Evolutionary conservation across 768 basidiomycete species (phyloP), one percentile per base, ranked within the genome.

Genomic region (Trametes cinnabarina): DNA sequence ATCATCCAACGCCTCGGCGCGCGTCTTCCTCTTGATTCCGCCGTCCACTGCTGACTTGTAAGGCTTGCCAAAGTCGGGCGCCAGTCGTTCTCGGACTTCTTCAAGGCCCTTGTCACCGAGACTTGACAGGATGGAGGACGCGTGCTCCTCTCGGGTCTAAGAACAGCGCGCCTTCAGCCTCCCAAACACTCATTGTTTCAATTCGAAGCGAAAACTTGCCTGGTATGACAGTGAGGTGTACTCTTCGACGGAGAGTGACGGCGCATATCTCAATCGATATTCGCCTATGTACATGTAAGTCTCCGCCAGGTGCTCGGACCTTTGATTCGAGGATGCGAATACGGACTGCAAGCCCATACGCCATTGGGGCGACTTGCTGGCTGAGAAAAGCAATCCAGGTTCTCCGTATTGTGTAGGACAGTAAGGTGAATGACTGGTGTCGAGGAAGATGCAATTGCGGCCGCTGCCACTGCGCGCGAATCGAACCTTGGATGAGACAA

Each of bases 391-490:
- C 34, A 55, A 35, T 15, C 53, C 53, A 0, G 53, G 44, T 3
- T 9, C 4, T 6, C 53, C 46, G 4, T 34, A n/a, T 0, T 30
- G 19, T 5, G 20, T 20, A 1, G 53, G 53, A 0, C 39, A 22
- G 34, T 22, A 23, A 17, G 53, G 53, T 19, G 46, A 47, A 17
- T 32, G 22, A 0, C 17, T 11, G 6, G 26, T 6, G 4, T 15
- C 7, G 15, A 44, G 53, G 44, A 47, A 55, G 25, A 55, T 43
- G 23, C 39, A 47, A n/a, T 47, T n/a, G 35, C 53, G 53, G 23
- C 30, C 22, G 6, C 26, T 26, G n/a, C n/a, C 15, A 3, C 20
- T 17, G 1, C 15, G 34, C 14, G 7, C 19, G 52, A 4, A 44
- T 30, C 30, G 15, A 15, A 23, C 30, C 26, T 35, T 7, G 19